Evolutionary conservation across 352 stramenopile genomes (phyloP), one percentile per base, ranked within the genome.

Genomic region (Blastocystis sp.): DNA sequence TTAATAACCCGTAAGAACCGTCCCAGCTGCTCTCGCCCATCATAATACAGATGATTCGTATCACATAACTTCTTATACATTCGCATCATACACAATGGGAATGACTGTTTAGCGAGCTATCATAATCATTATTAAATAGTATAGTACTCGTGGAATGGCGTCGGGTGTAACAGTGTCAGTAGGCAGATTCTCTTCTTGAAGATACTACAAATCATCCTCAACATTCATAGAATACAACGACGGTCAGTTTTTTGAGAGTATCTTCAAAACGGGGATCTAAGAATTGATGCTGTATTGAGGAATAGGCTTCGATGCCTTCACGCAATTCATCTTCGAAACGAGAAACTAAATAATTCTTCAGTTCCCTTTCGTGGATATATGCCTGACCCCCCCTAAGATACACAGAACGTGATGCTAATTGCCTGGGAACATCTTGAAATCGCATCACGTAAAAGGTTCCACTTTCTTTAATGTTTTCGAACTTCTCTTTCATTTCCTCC

Each of bases 21-120:
- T 27, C 93, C 91, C 59, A 95, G 94, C 89, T 96, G 94, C 59
- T 95, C 90, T 0, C 94, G 93, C 1, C 93, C 94, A 69, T 95
- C 93, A 73, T 95, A 95, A 82, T 95, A 95, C 56, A 96, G 91
- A 89, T 96, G 93, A 80, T 95, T 92, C 57, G 94, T 92, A 79
- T 92, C 89, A 22, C 92, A 92, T 9, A 96, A 62, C 57, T 94
- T 94, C 64, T 90, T 90, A 81, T 95, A 93, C 40, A 95, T 64
- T 6, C 93, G 90, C 64, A 91, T 90, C 94, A 95, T 95, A 69
- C 94, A 95, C 30, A 95, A 91, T 30, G 94, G 94, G 77, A 95
- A 84, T 22, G 73, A 84, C 53, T 68, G 70, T 5, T 37, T n/a
- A 24, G 70, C 70, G 3, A 81, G 13, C 70, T 81, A 64, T 5